These are phyloP conservation scores for Phytophthora fragariaefolia DNA, from an alignment of 352 stramenopile species.

Conservation along the genomic window DNA sequence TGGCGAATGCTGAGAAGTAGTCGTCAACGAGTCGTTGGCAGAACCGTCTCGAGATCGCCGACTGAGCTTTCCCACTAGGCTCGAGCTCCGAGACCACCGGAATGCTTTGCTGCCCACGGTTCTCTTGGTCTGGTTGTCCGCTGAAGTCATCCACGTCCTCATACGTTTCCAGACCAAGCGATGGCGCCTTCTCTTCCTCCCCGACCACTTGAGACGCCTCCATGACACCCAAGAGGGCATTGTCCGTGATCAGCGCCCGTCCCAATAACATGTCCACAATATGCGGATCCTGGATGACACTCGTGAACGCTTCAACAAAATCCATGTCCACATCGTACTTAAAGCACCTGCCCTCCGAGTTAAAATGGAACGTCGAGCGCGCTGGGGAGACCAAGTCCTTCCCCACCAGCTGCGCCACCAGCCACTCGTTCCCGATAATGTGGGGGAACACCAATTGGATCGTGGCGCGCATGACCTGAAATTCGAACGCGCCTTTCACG, in stretches of 20 bases:
- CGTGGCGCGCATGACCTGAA: constrained; percentile 28
- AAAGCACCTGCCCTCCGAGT: constrained; percentile 17
- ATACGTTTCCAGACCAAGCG: neutral
- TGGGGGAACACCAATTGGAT: constrained; percentile 37
- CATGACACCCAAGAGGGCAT: constrained; percentile 22
- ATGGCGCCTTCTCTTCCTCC: constrained; percentile 10
- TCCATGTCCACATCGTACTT: constrained; percentile 29
- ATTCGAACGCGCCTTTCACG: constrained; percentile 9
- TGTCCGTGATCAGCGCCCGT: constrained; percentile 19
- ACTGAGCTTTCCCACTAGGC: no score
- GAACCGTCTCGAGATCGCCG: constrained; percentile 13
- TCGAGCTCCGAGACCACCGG: neutral
- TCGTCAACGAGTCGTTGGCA: constrained; percentile 15
- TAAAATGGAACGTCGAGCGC: constrained; percentile 23
- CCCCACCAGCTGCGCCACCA: constrained; percentile 23
- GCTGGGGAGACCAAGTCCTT: constrained; percentile 1
- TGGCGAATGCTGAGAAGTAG: constrained; percentile 20
- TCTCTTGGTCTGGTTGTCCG: constrained; percentile 1
- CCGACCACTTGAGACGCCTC: neutral
- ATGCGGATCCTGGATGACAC: constrained; percentile 17
- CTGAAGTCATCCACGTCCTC: neutral
- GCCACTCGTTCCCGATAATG: constrained; percentile 25
- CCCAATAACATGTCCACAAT: constrained; percentile 17
- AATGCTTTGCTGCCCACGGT: neutral
- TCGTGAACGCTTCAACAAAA: constrained; percentile 23